Evolutionary conservation across 192 early-diverging fungal species (phyloP).

Genomic region (Haplosporangium gracile): DNA sequence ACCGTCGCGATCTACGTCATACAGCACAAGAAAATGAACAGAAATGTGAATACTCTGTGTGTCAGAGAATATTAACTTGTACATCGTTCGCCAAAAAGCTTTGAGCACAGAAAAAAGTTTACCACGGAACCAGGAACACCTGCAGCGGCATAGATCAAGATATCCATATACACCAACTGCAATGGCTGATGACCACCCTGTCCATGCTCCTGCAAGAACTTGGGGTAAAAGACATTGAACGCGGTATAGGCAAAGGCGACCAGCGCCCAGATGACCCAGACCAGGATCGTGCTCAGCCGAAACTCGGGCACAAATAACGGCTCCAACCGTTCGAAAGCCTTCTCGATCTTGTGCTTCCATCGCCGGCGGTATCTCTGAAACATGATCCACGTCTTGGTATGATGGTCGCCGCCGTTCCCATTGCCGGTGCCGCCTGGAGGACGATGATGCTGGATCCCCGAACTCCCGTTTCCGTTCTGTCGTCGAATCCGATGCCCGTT

Average conservation of each 20-base stretch:
- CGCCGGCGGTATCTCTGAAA: constrained; percentile 16
- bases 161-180: constrained; percentile 77
- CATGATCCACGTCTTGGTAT: neutral
- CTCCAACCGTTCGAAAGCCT: constrained; percentile 44
- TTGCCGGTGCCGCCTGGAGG: neutral
- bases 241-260: constrained; percentile 87
- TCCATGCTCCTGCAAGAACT: constrained; percentile 76
- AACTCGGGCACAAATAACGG: constrained; percentile 69
- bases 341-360: constrained; percentile 10
- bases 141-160: constrained; percentile 78
- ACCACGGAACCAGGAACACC: constrained; percentile 88
- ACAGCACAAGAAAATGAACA: too few relatives aligned
- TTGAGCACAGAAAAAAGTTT: constrained; percentile 25
- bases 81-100: constrained; percentile 9
- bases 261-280: constrained; percentile 85
- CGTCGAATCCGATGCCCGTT: neutral
- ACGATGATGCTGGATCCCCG: neutral
- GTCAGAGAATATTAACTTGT: neutral
- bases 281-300: constrained; percentile 73
- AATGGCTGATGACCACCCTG: constrained; percentile 54
- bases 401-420: neutral
- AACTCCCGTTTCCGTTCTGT: neutral
- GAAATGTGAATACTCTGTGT: neutral
- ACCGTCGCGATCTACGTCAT: constrained; percentile 59
- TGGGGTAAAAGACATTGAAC: constrained; percentile 90